Conservation (phyloP, 1,284 basidiomycete species). For the Neolentinus lepideus region DNA sequence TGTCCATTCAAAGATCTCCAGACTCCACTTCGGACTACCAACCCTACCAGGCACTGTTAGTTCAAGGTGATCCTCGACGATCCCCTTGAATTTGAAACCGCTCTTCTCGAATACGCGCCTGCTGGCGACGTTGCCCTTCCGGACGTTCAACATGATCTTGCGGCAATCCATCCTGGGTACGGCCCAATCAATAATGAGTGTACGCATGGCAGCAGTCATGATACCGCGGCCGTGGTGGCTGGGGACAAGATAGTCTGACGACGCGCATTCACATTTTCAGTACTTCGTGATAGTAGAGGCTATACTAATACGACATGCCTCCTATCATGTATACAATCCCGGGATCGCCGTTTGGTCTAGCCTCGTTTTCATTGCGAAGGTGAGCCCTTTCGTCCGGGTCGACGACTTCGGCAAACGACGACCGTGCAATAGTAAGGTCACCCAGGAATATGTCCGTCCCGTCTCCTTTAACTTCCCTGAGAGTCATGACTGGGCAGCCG, state of each 20-base stretch:
- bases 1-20: slow-evolving; percentile 5
- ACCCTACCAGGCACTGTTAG: slow-evolving; percentile 22
- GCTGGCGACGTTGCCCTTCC: slow-evolving; percentile 48
- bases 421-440: slow-evolving; percentile 30
- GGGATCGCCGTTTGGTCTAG: slow-evolving; percentile 33
- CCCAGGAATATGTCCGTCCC: slow-evolving; percentile 42
- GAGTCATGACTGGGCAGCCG: slow-evolving; percentile 32
- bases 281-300: not conserved
- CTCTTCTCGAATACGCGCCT: slow-evolving; percentile 57
- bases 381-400: slow-evolving; percentile 23
- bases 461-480: slow-evolving; percentile 41
- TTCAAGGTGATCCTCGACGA: slow-evolving; percentile 28
- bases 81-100: slow-evolving; percentile 41
- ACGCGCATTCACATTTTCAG: not conserved
- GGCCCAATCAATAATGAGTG: slow-evolving; percentile 47
- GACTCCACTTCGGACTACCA: slow-evolving; percentile 4
- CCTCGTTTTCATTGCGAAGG: slow-evolving; percentile 29
- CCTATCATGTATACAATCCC: slow-evolving; percentile 47
- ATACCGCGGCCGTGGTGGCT: slow-evolving; percentile 59
- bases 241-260: slow-evolving; percentile 43
- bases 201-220: slow-evolving; percentile 52
- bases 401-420: slow-evolving; percentile 25
- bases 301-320: slow-evolving; percentile 24
- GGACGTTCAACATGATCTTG: slow-evolving; percentile 35
- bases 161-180: slow-evolving; percentile 50